Percentiles rank a stretch among this genome's conserved stretches.
These are phyloP conservation scores for Melocanna baccifera DNA, from an alignment of 176 grass and related monocot species.

Conservation along the genomic window DNA sequence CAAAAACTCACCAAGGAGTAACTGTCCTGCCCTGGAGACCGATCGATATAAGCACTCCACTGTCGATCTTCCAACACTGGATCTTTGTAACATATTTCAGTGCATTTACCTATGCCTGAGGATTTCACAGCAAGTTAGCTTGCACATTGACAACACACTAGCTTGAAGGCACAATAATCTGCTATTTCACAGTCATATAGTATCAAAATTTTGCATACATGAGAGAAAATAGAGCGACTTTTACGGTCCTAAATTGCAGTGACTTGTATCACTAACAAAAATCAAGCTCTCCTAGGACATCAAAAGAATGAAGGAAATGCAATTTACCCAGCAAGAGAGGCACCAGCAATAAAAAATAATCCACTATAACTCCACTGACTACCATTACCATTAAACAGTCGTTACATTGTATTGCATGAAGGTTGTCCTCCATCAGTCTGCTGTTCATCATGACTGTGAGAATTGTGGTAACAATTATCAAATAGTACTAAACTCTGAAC, in stretches of 20 bases:
- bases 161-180: neutral
- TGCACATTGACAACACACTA: neutral
- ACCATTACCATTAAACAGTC: neutral
- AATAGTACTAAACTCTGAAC: neutral
- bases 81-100: slow-evolving; percentile 93
- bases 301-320: neutral
- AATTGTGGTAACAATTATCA: neutral
- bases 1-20: slow-evolving; percentile 67
- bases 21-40: slow-evolving; percentile 81
- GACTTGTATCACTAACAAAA: neutral
- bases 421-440: no score
- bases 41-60: slow-evolving; percentile 88
- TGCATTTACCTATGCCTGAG: slow-evolving; percentile 77
- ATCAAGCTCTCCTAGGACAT: neutral
- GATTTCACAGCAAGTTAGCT: neutral
- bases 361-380: neutral
- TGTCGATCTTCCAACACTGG: slow-evolving; percentile 77
- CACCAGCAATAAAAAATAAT: neutral
- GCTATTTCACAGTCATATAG: neutral
- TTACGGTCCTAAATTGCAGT: neutral
- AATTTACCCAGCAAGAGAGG: neutral
- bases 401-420: neutral
- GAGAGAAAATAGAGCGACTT: neutral
- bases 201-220: neutral
- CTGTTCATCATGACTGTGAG: neutral